Base-by-base conservation (phyloP, 192 early-diverging fungal genomes). In the Coemansia sp. region DNA sequence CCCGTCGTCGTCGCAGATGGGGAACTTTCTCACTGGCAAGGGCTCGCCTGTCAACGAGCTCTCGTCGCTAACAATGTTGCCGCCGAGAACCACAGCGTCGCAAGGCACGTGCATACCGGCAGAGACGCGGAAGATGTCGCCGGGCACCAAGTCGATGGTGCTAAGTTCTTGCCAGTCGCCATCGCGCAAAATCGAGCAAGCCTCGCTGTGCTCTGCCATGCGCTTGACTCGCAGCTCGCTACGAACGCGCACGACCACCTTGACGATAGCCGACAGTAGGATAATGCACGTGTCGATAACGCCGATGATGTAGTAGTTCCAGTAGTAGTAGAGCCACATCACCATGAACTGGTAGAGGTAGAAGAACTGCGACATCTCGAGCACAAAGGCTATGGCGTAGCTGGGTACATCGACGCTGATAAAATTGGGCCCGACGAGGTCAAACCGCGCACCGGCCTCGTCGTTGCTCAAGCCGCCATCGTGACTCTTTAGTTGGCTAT, bases 21-120 rank as follows among this genome's bases (percentile, higher is more conserved):
- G 68, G 47, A 89, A 89, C 73, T 91, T 94, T 63, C 88, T 86
- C n/a, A 92, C 83, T 4, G 89, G 91, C 64, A 91, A 73, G 14
- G 90, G 89, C 81, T 92, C 91, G 45, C 88, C 91, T 4, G 91
- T 93, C 37, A 93, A 73, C 17, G 84, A 86, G 35, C 82, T 84
- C 63, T 93, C 91, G 73, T 93, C 87, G 25, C 87, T 87, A 39
- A 93, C 87, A 7, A 86, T 84, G 39, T 87, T 85, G 29, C 91
- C 91, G 35, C 72, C 68, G 0, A 91, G 56, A 31, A 93, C 65
- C 6, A 90, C 86, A 35, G 77, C 81, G 51, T 93, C 91, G 31
- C 90, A 88, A 5, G 88, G 80, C 4, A 93, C 58, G 10, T 76
- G 65, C 38, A 76, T 66, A 11, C 70, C 71, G 32, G 82, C 72